A percentile compares a stretch with the other conserved stretches of the same genome.
Evolutionary conservation across 768 basidiomycete species (phyloP).

Genomic region (Leucosporidium scottii): DNA sequence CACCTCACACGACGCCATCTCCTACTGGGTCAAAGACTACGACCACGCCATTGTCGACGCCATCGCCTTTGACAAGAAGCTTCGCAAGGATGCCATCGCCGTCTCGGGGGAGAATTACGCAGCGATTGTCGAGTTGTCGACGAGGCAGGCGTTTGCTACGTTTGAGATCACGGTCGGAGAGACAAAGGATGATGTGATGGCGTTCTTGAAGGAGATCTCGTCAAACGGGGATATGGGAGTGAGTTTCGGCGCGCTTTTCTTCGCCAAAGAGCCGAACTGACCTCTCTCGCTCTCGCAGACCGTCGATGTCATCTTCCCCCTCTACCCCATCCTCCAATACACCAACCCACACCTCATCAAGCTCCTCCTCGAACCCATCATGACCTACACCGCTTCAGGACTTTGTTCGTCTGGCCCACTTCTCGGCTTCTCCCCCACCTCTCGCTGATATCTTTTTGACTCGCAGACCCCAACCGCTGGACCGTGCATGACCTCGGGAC

Average conservation of each 20-base stretch:
- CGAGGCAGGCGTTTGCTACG: constrained; percentile 34
- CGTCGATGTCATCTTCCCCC: constrained; percentile 36
- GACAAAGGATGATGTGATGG: constrained; percentile 18
- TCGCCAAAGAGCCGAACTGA: not conserved
- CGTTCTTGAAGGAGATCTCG: constrained; percentile 23
- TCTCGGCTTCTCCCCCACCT: not conserved
- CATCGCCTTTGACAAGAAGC: constrained; percentile 17
- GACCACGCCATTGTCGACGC: constrained; percentile 9
- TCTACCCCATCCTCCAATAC: constrained; percentile 32
- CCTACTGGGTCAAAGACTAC: constrained; percentile 16
- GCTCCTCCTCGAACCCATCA: constrained; percentile 19
- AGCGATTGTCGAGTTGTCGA: constrained; percentile 28
- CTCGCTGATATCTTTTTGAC: not conserved
- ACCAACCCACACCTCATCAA: constrained; percentile 30
- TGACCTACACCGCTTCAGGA: constrained; percentile 22
- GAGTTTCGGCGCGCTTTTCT: not conserved
- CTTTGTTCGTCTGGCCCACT: not conserved
- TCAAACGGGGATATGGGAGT: constrained; percentile 19
- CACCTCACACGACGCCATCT: constrained; percentile 8
- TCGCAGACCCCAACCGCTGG: constrained; percentile 24
- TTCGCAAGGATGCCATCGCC: constrained; percentile 14
- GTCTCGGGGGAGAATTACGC: constrained; percentile 33
- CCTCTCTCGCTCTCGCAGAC: constrained; percentile 11
- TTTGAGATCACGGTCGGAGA: constrained; percentile 30
- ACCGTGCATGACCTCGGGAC: constrained; percentile 26